Conservation (phyloP, 2,329 filamentous ascomycete species). For the Aureobasidium sp. region DNA sequence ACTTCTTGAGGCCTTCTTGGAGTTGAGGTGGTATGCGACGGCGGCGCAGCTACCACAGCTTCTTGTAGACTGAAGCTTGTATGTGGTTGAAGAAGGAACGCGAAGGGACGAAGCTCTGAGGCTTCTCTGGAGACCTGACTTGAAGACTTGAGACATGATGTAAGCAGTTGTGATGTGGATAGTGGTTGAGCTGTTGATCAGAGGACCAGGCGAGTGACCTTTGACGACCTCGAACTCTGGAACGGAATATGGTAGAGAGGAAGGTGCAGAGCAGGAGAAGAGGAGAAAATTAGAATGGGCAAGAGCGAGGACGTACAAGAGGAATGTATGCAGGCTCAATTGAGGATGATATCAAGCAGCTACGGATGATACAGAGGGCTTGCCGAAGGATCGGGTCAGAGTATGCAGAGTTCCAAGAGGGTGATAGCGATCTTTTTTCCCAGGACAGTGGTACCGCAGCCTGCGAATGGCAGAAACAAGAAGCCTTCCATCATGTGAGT, state of each 20-base stretch:
- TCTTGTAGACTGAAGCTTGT: conserved; percentile 5
- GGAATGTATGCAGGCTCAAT: conserved; percentile 8
- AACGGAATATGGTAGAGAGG: neutral
- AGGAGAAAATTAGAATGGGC: neutral
- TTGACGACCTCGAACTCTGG: neutral
- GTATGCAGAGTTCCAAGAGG: neutral
- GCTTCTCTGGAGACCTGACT: conserved; percentile 3
- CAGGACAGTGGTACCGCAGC: conserved; percentile 4
- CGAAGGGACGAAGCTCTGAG: neutral
- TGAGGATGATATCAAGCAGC: conserved; percentile 5
- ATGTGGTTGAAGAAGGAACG: neutral
- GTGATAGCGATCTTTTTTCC: conserved; percentile 3
- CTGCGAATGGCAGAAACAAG: conserved; percentile 4
- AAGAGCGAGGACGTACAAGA: conserved; percentile 5
- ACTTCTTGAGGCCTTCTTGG: neutral
- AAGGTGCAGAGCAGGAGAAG: neutral
- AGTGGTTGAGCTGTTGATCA: neutral
- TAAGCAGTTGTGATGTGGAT: neutral
- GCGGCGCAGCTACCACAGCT: conserved; percentile 6
- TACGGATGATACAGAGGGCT: neutral
- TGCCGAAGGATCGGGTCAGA: neutral
- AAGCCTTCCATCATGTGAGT: conserved; percentile 1
- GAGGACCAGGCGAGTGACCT: neutral
- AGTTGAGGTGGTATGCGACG: conserved; percentile 6
- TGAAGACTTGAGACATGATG: conserved; percentile 7